Evolutionary conservation across 1,284 basidiomycete genomes (phyloP).

Genomic region (Mycosarcoma maydis): DNA sequence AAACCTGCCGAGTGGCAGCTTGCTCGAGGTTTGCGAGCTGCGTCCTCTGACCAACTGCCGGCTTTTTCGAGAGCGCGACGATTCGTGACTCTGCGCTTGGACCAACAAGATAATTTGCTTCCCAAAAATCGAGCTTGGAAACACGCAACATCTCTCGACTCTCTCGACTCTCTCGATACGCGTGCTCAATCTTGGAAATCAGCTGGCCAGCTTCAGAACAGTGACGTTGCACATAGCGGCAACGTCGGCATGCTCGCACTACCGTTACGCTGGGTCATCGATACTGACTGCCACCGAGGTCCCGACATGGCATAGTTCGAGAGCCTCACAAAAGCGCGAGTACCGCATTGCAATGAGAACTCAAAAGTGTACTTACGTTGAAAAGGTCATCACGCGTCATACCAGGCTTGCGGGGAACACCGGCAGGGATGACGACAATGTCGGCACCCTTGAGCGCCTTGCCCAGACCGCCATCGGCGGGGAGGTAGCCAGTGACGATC

Average conservation of each 20-base stretch:
- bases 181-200: no score
- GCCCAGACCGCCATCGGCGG: constrained; percentile 78
- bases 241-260: no score
- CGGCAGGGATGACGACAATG: constrained; percentile 94
- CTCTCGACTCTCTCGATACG: no score
- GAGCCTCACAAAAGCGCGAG: no score
- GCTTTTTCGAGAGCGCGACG: constrained; percentile 3
- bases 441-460: constrained; percentile 85
- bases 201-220: no score
- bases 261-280: no score
- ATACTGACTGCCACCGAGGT: no score
- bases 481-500: constrained; percentile 67
- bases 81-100: constrained; percentile 24
- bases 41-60: not conserved
- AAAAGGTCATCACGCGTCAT: constrained; percentile 88
- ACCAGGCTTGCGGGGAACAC: constrained; percentile 85
- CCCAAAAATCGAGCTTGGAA: constrained; percentile 10
- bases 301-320: no score
- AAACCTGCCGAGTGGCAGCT: not conserved
- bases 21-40: constrained; percentile 15
- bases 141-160: not conserved
- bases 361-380: constrained; percentile 73
- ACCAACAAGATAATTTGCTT: no score
- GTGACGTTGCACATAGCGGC: no score
- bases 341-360: no score